These are phyloP conservation scores for Sclerotiophoma versabilis DNA, from an alignment of 2,329 filamentous ascomycete species.

Conservation along the genomic window DNA sequence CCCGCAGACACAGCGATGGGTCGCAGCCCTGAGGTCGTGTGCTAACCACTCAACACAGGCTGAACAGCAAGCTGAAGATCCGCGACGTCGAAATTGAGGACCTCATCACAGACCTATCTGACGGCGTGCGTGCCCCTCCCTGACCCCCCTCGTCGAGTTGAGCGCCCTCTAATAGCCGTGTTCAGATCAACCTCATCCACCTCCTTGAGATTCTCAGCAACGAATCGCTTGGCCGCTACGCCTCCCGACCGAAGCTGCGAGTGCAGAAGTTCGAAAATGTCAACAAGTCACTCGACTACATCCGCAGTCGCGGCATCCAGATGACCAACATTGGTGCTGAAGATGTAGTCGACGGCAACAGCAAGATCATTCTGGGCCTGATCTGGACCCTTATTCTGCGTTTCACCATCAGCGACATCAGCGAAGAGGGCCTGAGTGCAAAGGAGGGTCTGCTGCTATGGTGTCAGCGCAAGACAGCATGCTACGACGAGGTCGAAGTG, in stretches of 20 bases:
- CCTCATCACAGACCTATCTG: constrained; percentile 86
- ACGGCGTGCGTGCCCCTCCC: constrained; percentile 73
- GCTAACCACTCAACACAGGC: constrained; percentile 62
- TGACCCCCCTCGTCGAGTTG: constrained; percentile 11
- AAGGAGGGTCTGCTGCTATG: constrained; percentile 94
- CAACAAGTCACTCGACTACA: constrained; percentile 92
- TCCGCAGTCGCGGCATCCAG: constrained; percentile 88
- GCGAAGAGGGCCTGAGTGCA: constrained; percentile 95
- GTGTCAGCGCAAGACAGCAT: constrained; percentile 98
- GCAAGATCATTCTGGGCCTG: constrained; percentile 94
- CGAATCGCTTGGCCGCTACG: constrained; percentile 95
- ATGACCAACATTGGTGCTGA: constrained; percentile 99
- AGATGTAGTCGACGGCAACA: constrained; percentile 96
- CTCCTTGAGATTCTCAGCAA: constrained; percentile 94
- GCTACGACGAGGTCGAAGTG: constrained; percentile 96
- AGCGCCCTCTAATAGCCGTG: constrained; percentile 2
- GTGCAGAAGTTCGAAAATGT: constrained; percentile 99
- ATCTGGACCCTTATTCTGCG: constrained; percentile 98
- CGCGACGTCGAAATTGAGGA: constrained; percentile 83
- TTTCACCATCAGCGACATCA: constrained; percentile 99
- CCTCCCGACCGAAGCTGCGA: constrained; percentile 91
- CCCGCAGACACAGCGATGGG: constrained; percentile 15
- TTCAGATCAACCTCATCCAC: constrained; percentile 90
- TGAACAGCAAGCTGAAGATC: constrained; percentile 90
- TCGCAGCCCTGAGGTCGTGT: constrained; percentile 16